These are phyloP conservation scores for Russula dissimulans DNA, from an alignment of 768 basidiomycete species.

Conservation along the genomic window DNA sequence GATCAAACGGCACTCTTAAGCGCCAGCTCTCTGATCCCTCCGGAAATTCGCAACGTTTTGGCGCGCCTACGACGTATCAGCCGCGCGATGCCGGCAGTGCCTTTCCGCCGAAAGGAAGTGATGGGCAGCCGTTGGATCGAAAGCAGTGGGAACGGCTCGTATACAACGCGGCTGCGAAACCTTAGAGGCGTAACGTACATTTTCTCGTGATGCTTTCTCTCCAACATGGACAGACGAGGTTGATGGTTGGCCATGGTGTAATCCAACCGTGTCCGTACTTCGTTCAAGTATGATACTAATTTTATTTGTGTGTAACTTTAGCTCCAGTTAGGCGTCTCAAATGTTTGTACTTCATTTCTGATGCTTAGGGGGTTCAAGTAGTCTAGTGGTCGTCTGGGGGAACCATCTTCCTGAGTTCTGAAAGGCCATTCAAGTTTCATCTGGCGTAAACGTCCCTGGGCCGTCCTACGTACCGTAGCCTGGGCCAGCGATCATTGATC, in stretches of 20 bases:
- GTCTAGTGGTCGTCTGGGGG: no score
- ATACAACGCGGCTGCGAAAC: slow-evolving; percentile 2
- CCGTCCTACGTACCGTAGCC: no score
- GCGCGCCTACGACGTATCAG: background rate
- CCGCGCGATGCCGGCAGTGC: background rate
- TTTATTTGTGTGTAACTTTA: background rate
- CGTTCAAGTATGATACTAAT: background rate
- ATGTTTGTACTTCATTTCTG: no score
- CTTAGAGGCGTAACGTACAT: background rate
- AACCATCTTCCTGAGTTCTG: no score
- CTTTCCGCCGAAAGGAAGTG: background rate
- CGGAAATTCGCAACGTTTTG: background rate
- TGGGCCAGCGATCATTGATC: no score
- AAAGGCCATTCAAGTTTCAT: no score
- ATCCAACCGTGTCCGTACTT: background rate
- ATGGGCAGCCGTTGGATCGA: slow-evolving; percentile 1
- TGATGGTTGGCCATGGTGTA: background rate
- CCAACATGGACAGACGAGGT: background rate
- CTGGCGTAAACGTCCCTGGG: no score
- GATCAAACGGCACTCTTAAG: background rate
- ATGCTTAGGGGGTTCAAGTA: no score
- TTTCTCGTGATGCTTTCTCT: background rate
- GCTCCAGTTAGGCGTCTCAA: no score
- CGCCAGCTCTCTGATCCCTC: background rate
- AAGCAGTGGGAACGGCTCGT: slow-evolving; percentile 10